Evolutionary conservation across 495 filamentous ascomycete species (phyloP), one percentile per base, ranked within the genome.

Genomic region (Hyaloscypha hepaticicola): DNA sequence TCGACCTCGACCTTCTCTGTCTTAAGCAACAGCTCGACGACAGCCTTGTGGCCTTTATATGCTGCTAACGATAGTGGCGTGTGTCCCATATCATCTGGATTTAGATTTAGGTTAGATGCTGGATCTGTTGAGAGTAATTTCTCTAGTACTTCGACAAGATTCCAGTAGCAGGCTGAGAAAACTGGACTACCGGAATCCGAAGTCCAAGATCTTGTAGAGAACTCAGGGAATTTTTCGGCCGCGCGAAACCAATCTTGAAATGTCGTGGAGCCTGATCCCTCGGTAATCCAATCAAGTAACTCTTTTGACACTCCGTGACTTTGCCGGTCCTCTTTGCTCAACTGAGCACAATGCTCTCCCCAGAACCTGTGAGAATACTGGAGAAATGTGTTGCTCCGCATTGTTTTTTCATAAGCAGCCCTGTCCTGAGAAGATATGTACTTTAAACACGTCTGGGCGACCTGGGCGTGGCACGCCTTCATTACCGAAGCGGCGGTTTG

Each of bases 261-360:
- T 55, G 2, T 55, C 22, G 51, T 55, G 14, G 51, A 55, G 19
- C 51, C 51, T 55, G 51, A 55, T 26, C 51, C 51, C 22, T 55
- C 51, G 51, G 25, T 55, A 22, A 55, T 55, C 51, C 51, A 55
- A 55, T 26, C 22, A 55, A 26, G 51, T 55, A 55, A 26, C 19
- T 55, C 51, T 26, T 26, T 55, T 12, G 51, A 55, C 51, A 55
- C 51, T 4, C 51, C 51, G 24, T 22, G 51, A 55, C 27, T 26
- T 55, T 55, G 51, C 51, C 51, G 51, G n/a, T 55, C 22, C 51
- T 55, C 51, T 55, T 55, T 55, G 22, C 51, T 55, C 51, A 55
- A 55, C 51, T 26, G 51, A 55, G 51, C 51, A 55, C 51, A 55
- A 55, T 55, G 51, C 51, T 26, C 9, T 22, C 14, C 14, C 51